Evolutionary conservation across 129 eudicot genomes (phyloP).

Genomic region (Pseudognaphalium luteoalbum): DNA sequence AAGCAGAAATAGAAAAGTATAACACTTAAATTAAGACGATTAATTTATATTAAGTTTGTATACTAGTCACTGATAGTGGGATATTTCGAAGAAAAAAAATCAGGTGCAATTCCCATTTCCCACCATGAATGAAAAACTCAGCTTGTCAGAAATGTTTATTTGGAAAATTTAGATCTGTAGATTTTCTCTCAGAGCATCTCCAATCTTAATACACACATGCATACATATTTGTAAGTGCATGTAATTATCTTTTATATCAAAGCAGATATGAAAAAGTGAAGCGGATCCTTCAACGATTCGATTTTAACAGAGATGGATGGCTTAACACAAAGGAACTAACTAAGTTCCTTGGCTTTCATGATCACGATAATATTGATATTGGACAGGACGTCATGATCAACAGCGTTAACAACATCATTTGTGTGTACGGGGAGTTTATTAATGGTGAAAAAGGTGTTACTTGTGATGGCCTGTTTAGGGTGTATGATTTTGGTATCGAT

Average conservation of each 20-base stretch:
- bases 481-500: neutral
- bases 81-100: too few species aligned
- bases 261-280: conserved; percentile 1
- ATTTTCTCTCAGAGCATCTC: too few species aligned
- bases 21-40: too few species aligned
- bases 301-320: neutral
- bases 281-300: neutral
- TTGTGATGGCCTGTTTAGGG: neutral
- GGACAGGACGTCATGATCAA: neutral
- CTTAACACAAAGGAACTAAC: neutral
- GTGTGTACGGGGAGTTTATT: neutral
- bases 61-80: too few species aligned
- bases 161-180: too few species aligned
- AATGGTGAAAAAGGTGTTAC: neutral
- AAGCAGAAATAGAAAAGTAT: too few species aligned
- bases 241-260: neutral
- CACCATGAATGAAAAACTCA: too few species aligned
- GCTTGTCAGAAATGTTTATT: too few species aligned
- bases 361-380: neutral
- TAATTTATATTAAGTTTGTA: too few species aligned
- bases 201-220: too few species aligned
- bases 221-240: too few species aligned
- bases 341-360: neutral
- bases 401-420: neutral
- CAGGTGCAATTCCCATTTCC: too few species aligned